Base-by-base conservation (phyloP, 768 basidiomycete genomes). In the Pulveroboletus sp. region DNA sequence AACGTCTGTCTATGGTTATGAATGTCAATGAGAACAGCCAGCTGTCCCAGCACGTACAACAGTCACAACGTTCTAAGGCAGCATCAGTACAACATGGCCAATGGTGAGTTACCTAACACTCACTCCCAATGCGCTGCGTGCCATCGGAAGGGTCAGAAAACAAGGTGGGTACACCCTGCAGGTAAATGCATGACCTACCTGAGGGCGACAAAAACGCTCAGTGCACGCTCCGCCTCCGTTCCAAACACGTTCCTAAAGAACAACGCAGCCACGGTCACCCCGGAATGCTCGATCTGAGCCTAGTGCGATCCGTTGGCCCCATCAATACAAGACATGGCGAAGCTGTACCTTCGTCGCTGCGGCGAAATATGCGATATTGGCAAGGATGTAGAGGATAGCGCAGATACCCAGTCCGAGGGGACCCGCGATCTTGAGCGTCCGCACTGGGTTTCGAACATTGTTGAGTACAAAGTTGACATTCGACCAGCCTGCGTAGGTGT, bases 231-330 rank as follows among this genome's bases (percentile, higher is more conserved):
- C 1, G 82, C 81, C 5, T 68, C 50, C 0, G 59, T 55, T 8
- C 82, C 81, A 44, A 83, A 83, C 9, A 83, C 81, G 14, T 80
- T 78, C 46, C 68, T 57, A 61, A 83, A 83, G 60, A 82, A 83
- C 27, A 83, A 59, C 0, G 78, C 71, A 3, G 82, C 82, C 17
- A 83, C 80, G 1, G 79, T 81, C 9, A 77, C 76, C 0, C 76
- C 78, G 0, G 73, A 70, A 10, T 71, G 62, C 26, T 70, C 45
- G 29, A 84, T 80, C 51, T 81, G 70, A 6, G 72, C 63, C 59
- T 78, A n/a, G n/a, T n/a, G n/a, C n/a, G 1, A 34, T n/a, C n/a
- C n/a, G n/a, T n/a, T n/a, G n/a, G n/a, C n/a, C n/a, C n/a, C n/a
- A n/a, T n/a, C n/a, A n/a, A n/a, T n/a, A n/a, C n/a, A n/a, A n/a